Base-by-base conservation (phyloP, 73 alveolate species). In the Paramecium pentaurelia region DNA sequence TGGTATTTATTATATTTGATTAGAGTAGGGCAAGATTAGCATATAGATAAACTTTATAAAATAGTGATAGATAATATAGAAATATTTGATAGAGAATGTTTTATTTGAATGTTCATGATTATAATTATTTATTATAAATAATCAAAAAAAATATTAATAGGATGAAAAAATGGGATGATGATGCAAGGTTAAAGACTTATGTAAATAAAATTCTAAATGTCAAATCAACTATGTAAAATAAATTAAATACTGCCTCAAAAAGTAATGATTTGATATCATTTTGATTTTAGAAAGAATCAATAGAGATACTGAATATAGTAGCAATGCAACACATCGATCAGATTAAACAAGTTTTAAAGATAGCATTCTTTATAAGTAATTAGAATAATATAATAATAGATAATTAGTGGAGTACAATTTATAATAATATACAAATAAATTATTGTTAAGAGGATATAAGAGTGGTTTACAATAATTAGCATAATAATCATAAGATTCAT, bases 151-250 rank as follows among this genome's bases (percentile, higher is more conserved):
- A 40, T 40, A 49, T 12, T 12, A 20, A 71, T 71, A 28, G 42
- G 42, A 77, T 77, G 89, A 77, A 44, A 77, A 77, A 77, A 42
- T 77, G 89, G 89, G 89, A 77, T 42, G 89, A 77, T 20, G 64
- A 77, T n/a, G 27, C 38, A 20, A 18, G 71, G 6, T 77, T 40
- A 12, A 77, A 44, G 71, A 77, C 1, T 18, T 77, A 77, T 42
- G 89, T 40, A 8, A 77, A 37, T 40, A 42, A 42, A 42, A 42
- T 77, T 3, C 16, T 77, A 42, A 77, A 77, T 40, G 89, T 59
- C 16, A 77, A 44, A 42, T 32, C 89, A 8, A 38, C 40, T 4
- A 14, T 71, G 16, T 14, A 60, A 3, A 27, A 71, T 0, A 34
- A 71, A 16, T 8, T 12, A 30, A 30, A 22, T 22, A 71, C 86